Evolutionary conservation across 2,329 filamentous ascomycete genomes (phyloP).

Genomic region (Pezicula carpinea): DNA sequence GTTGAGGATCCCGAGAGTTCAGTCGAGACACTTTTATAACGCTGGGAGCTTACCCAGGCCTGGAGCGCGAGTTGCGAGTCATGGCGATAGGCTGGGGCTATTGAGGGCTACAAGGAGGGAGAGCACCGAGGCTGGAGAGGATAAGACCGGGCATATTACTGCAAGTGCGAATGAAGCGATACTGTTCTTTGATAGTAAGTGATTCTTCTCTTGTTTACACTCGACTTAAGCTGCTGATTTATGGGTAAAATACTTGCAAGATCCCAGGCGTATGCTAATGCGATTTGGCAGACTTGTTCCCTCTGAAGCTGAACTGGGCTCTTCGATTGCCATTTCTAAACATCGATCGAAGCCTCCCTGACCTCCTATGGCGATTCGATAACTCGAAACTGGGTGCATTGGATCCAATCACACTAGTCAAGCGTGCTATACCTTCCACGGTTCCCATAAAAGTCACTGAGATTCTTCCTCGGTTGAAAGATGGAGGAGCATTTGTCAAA

Average conservation of each 20-base stretch:
- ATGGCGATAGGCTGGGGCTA: constrained; percentile 2
- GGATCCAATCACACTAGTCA: constrained; percentile 50
- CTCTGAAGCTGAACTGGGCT: constrained; percentile 66
- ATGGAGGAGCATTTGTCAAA: constrained; percentile 92
- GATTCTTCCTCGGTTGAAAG: constrained; percentile 78
- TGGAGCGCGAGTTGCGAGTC: constrained; percentile 6
- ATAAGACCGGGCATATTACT: constrained; percentile 78
- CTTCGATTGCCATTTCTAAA: constrained; percentile 44
- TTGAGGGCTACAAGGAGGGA: constrained; percentile 32
- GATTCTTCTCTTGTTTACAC: neutral
- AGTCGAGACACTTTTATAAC: constrained; percentile 21
- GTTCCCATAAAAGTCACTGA: constrained; percentile 69
- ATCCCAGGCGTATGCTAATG: too few species aligned
- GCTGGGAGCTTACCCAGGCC: constrained; percentile 10
- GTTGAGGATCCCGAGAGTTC: constrained; percentile 21
- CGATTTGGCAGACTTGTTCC: constrained; percentile 54
- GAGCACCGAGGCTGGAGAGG: constrained; percentile 47
- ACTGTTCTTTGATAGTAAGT: constrained; percentile 82
- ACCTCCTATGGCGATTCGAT: constrained; percentile 46
- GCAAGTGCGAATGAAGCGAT: constrained; percentile 73
- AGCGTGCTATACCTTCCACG: constrained; percentile 57
- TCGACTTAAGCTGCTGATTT: constrained; percentile 10
- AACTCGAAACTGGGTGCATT: constrained; percentile 46
- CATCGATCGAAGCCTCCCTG: constrained; percentile 39
- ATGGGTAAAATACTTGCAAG: constrained; percentile 42